Base-by-base conservation (phyloP, 2,329 filamentous ascomycete genomes). In the Cyclaneusma minus region DNA sequence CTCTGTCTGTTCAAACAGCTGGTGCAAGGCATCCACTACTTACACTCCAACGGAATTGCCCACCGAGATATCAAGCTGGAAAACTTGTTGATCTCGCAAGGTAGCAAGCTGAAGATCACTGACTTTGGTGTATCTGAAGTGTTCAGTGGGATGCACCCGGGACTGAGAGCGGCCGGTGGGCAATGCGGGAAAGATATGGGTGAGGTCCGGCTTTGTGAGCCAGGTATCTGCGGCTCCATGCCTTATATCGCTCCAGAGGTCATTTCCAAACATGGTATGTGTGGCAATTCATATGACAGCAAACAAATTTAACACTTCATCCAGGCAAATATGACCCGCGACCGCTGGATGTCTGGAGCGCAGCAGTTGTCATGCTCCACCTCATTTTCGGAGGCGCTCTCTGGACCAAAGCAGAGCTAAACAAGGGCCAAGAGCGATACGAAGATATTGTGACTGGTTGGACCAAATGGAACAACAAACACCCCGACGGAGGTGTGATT, bases 51-150 rank as follows among this genome's bases (percentile, higher is more conserved):
- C 42, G 84, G 83, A 30, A 85, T 92, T 44, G 84, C 83, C 2
- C 84, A 92, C 51, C 77, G 84, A 25, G 84, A 93, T 40, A 79
- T 92, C 55, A 92, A 93, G 52, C 64, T 85, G 7, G 84, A 92
- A 49, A 92, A 93, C 41, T 57, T 91, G 13, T 62, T 92, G 16
- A 64, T 93, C 32, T 78, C 73, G 24, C 72, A 70, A 39, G 70
- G 83, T 31, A 82, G 82, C 44, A 76, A 82, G 48, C 61, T 92
- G 29, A 92, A 92, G 54, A 85, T 93, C 32, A 84, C 82, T 25
- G 84, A 93, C 48, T 92, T 93, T 54, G 84, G 84, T 28, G 80
- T 87, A 9, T 84, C 81, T 0, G 81, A 89, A 46, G 78, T 91
- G 11, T 92, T 92, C 45, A 69, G 64, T 28, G 83, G 82, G 20